A percentile compares a stretch with the other conserved stretches of the same genome.
These are phyloP conservation scores for Nemania sp. DNA, from an alignment of 2,329 filamentous ascomycete genomes.

Conservation along the genomic window DNA sequence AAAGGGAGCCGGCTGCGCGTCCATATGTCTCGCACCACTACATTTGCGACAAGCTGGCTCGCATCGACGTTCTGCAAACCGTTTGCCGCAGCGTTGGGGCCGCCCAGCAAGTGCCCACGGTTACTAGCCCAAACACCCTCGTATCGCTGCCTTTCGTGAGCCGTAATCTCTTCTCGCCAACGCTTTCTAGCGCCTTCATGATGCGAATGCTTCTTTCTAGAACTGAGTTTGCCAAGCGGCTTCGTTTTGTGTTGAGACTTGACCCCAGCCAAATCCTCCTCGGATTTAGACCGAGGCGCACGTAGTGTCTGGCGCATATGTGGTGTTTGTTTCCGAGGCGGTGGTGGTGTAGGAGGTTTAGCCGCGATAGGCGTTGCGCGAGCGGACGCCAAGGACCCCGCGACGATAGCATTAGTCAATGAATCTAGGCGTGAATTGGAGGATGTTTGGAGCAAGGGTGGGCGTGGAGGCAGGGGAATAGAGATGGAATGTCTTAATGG, in stretches of 20 bases:
- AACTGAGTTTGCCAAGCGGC: constrained; percentile 60
- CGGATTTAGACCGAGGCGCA: constrained; percentile 61
- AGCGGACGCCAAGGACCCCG: constrained; percentile 77
- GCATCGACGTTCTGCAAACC: constrained; percentile 43
- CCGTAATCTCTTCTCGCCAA: constrained; percentile 81
- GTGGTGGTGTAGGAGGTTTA: constrained; percentile 58
- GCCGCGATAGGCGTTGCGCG: constrained; percentile 58
- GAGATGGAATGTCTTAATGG: constrained; percentile 31
- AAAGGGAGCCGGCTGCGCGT: constrained; percentile 73
- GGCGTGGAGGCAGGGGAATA: constrained; percentile 26
- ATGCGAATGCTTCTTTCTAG: constrained; percentile 75
- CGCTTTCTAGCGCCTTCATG: constrained; percentile 80
- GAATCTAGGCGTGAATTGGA: constrained; percentile 69
- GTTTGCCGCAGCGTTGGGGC: constrained; percentile 12
- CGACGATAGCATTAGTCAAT: constrained; percentile 80
- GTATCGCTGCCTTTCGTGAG: constrained; percentile 80
- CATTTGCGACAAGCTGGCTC: constrained; percentile 70
- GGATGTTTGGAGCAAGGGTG: constrained; percentile 34
- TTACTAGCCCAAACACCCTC: constrained; percentile 90
- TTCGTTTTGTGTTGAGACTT: constrained; percentile 61
- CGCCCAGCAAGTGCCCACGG: constrained; percentile 66
- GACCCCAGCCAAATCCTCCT: constrained; percentile 64
- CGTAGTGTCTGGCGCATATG: constrained; percentile 76
- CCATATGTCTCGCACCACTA: constrained; percentile 83
- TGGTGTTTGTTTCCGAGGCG: constrained; percentile 60